Evolutionary conservation across 1,284 basidiomycete species (phyloP), one percentile per base, ranked within the genome.

Genomic region (Ceratobasidium sp.): DNA sequence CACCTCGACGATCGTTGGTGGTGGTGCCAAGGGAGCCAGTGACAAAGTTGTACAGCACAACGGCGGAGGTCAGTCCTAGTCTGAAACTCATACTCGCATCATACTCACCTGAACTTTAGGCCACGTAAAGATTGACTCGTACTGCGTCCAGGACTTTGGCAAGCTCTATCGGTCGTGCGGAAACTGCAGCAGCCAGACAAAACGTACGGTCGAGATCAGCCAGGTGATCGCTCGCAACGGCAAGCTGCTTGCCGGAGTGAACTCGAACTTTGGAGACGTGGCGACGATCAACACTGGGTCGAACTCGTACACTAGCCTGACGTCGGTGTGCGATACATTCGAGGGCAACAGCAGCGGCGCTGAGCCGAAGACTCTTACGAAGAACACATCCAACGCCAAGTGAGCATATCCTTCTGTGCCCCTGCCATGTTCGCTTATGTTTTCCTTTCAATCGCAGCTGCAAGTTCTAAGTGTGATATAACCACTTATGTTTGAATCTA

Each of bases 161-260:
- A n/a, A 60, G 49, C 56, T 69, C 32, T 69, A 70, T 38, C 70
- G 72, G 32, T 71, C 70, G 25, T 72, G 72, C 47, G 72, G 72
- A 3, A 73, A 73, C 71, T 69, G 68, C 68, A 60, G 35, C 27
- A 69, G 56, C 15, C 57, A 62, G 69, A 74, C 72, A 72, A 74
- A 75, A 65, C 71, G 76, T n/a, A 54, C 70, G 15, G 75, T 76
- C 29, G 67, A 78, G 69, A 75, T 79, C 60, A 67, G 42, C 67
- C 49, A 68, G 22, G 68, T 72, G 56, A 70, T 53, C 7, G 71
- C 70, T 22, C 50, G 40, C 42, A 54, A 62, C 56, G 65, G 64
- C 55, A 49, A 52, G 43, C 43, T 42, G 13, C 58, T 72, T n/a
- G 60, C 54, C 17, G 71, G 71, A 10, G 47, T 72, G 32, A 71